A percentile compares a stretch with the other conserved stretches of the same genome.
phyloP scores from a whole-genome alignment of 768 basidiomycete species.

The Serendipita sp. region DNA sequence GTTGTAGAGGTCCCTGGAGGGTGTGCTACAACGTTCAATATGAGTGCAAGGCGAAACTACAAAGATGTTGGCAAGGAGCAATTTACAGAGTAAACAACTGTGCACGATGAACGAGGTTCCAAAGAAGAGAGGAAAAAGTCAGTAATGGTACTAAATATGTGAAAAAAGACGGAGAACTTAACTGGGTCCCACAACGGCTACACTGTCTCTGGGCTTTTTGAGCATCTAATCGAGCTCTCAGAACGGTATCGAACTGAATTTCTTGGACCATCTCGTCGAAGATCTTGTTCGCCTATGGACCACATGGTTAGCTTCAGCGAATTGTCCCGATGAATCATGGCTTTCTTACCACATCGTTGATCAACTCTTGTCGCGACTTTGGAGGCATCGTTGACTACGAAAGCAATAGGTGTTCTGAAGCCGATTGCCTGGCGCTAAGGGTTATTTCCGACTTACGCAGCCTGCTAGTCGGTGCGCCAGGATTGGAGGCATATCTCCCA shows the following conservation, averaged over 20 bases:
- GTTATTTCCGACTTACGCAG: too few species aligned
- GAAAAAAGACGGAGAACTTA: not conserved
- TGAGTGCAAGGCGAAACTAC: not conserved
- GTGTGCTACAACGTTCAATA: not conserved
- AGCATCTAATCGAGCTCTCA: not conserved
- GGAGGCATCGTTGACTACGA: not conserved
- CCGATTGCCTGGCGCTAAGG: too few species aligned
- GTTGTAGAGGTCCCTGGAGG: not conserved
- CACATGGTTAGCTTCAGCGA: not conserved
- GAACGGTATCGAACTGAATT: not conserved
- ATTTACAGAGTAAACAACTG: not conserved
- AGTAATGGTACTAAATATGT: not conserved
- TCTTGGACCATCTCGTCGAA: conserved; percentile 1
- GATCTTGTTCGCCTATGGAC: not conserved
- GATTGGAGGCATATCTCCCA: too few species aligned
- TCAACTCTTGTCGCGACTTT: not conserved
- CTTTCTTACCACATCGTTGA: not conserved
- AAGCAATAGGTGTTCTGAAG: too few species aligned
- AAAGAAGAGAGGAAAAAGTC: too few species aligned
- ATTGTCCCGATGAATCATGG: not conserved
- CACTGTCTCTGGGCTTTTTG: not conserved
- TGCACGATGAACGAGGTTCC: not conserved
- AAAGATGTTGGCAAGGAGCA: too few species aligned
- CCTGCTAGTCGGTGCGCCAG: too few species aligned
- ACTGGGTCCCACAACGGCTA: conserved; percentile 1